Conservation (phyloP, 345 rosid species). For the Salix exigua region DNA sequence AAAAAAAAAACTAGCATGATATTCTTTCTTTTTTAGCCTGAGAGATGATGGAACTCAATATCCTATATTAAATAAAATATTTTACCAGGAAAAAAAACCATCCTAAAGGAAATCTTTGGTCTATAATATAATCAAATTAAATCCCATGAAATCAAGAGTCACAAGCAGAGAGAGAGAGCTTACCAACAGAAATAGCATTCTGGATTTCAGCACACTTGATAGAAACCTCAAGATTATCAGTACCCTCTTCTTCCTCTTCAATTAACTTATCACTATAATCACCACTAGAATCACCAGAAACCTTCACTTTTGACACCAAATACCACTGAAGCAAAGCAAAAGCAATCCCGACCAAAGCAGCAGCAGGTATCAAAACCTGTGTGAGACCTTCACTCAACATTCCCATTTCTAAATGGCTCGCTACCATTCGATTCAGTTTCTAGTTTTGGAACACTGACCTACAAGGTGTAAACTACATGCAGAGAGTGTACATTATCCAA, state of each 20-base stretch:
- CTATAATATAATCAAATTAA: too few relatives aligned
- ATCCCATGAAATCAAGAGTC: too few relatives aligned
- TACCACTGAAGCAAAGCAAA: constrained; percentile 70
- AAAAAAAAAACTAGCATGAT: not conserved
- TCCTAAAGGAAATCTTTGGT: too few relatives aligned
- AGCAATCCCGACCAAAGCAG: constrained; percentile 51
- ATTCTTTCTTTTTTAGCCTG: not conserved
- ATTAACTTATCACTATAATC: constrained; percentile 41
- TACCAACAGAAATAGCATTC: constrained; percentile 63
- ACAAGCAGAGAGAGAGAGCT: constrained; percentile 11
- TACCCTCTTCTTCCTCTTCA: constrained; percentile 51
- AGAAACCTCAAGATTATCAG: constrained; percentile 37
- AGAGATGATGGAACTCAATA: not conserved
- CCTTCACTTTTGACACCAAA: constrained; percentile 52
- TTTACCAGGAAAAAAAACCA: too few relatives aligned
- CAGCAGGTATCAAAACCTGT: constrained; percentile 49
- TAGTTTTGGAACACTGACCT: not conserved
- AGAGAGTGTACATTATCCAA: constrained; percentile 6
- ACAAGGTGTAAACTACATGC: not conserved
- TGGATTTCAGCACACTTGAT: constrained; percentile 71
- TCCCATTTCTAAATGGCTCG: constrained; percentile 30
- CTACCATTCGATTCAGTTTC: not conserved
- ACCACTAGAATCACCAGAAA: constrained; percentile 30
- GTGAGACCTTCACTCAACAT: constrained; percentile 42
- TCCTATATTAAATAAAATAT: not conserved